Evolutionary conservation across 2,329 filamentous ascomycete genomes (phyloP), one percentile per base, ranked within the genome.

Genomic region (Clonostachys rosea): DNA sequence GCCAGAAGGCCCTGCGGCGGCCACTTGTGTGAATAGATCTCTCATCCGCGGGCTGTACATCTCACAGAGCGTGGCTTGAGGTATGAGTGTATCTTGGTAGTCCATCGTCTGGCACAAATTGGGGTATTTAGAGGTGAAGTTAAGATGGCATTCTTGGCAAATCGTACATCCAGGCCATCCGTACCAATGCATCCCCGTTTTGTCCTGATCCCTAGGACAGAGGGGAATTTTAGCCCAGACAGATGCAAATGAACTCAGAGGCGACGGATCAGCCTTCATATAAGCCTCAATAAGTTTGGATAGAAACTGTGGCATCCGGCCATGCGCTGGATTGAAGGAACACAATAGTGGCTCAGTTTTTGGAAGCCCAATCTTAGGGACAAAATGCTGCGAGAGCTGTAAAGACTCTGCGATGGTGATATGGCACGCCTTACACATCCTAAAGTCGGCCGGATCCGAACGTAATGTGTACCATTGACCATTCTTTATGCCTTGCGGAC

Each of bases 31-130:
- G 50, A 66, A 69, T 0, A 66, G 43, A 1, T 49, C 43, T 7
- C 67, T 62, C 60, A 70, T 69, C 11, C 65, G 65, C 20, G 58
- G 54, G 6, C 63, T 67, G 48, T 65, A 70, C 40, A 68, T 50
- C 42, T 69, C 65, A 50, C 67, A 69, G 56, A 69, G 63, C 4
- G 53, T 50, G 45, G 49, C 48, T 2, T 44, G 45, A 12, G 55
- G 41, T 1, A 58, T 50, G 3, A 48, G 34, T 3, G 48, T 43
- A 6, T 62, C 58, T 2, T 52, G 53, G 14, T 67, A 50, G 2
- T 52, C 51, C 56, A 67, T 68, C 2, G 50, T 47, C 24, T 50
- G 34, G 10, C 63, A 65, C 0, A 69, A 49, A 1, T 50, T 40
- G 0, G 57, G 59, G 0, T 56, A 57, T 36, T 55, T 55, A 2